Percentiles rank a stretch among this genome's conserved stretches.
phyloP scores from a whole-genome alignment of 768 basidiomycete genomes.

The Tylopilus sp. region DNA sequence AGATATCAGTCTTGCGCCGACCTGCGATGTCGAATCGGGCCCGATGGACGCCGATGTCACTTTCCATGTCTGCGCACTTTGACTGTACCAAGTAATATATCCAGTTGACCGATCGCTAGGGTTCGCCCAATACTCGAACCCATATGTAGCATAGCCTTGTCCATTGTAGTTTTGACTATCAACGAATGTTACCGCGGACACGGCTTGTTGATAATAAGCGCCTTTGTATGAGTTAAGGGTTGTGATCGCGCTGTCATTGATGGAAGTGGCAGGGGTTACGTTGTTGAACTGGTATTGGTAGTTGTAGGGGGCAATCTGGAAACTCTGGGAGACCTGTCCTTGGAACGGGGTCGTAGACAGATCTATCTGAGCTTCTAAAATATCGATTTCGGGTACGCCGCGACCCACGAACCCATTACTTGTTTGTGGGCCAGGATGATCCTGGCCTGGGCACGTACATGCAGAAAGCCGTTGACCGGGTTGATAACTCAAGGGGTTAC shows the following conservation, averaged over 20 bases:
- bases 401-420: conserved; percentile 51
- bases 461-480: conserved; percentile 85
- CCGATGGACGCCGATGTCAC: conserved; percentile 64
- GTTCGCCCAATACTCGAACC: conserved; percentile 79
- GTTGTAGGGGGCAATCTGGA: conserved; percentile 80
- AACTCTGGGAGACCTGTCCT: conserved; percentile 77
- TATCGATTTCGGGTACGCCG: conserved; percentile 89
- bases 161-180: conserved; percentile 55
- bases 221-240: conserved; percentile 66
- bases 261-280: conserved; percentile 45
- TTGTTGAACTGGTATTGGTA: conserved; percentile 60
- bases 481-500: conserved; percentile 63
- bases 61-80: conserved; percentile 68
- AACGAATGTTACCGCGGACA: conserved; percentile 59
- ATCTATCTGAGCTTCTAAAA: conserved; percentile 81
- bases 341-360: conserved; percentile 39
- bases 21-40: conserved; percentile 52
- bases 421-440: conserved; percentile 78
- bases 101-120: conserved; percentile 62
- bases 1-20: conserved; percentile 66
- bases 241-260: conserved; percentile 52
- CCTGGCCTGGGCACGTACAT: conserved; percentile 82
- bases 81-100: conserved; percentile 81
- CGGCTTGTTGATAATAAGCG: conserved; percentile 69
- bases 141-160: conserved; percentile 56